A percentile compares a stretch with the other conserved stretches of the same genome.
Conservation (phyloP, 2,329 filamentous ascomycete genomes). For the Orbilia ellipsospora region DNA sequence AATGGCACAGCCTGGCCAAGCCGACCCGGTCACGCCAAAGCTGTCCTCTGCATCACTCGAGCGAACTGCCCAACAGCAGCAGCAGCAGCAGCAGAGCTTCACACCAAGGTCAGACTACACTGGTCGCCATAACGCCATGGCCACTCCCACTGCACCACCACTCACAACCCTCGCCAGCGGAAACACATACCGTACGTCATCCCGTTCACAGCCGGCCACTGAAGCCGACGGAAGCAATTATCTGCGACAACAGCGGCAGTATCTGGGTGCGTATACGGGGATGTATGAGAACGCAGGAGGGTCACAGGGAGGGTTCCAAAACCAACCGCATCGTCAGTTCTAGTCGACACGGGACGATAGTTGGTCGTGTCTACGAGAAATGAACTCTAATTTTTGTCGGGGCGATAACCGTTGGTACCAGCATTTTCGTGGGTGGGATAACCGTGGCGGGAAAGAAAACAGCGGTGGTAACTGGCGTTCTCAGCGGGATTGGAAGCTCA, state of each 20-base stretch:
- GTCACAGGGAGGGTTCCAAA: too few relatives aligned
- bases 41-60: conserved; percentile 44
- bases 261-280: conserved; percentile 4
- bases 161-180: not conserved
- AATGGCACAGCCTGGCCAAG: conserved; percentile 22
- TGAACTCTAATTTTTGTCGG: too few relatives aligned
- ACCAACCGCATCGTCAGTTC: conserved; percentile 10
- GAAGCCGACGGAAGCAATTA: not conserved
- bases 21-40: conserved; percentile 43
- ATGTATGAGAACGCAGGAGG: conserved; percentile 7
- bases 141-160: not conserved
- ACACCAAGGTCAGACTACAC: not conserved
- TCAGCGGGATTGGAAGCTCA: too few relatives aligned
- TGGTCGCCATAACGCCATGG: not conserved
- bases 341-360: conserved; percentile 1
- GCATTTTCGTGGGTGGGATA: too few relatives aligned
- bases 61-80: not conserved
- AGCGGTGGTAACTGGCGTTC: too few relatives aligned
- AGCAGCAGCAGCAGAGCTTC: not conserved
- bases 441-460: too few relatives aligned
- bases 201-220: not conserved
- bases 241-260: conserved; percentile 3
- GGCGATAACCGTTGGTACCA: too few relatives aligned
- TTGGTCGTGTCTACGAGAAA: too few relatives aligned
- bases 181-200: not conserved